Evolutionary conservation across 2,329 filamentous ascomycete species (phyloP).

Genomic region (Cytospora mali): DNA sequence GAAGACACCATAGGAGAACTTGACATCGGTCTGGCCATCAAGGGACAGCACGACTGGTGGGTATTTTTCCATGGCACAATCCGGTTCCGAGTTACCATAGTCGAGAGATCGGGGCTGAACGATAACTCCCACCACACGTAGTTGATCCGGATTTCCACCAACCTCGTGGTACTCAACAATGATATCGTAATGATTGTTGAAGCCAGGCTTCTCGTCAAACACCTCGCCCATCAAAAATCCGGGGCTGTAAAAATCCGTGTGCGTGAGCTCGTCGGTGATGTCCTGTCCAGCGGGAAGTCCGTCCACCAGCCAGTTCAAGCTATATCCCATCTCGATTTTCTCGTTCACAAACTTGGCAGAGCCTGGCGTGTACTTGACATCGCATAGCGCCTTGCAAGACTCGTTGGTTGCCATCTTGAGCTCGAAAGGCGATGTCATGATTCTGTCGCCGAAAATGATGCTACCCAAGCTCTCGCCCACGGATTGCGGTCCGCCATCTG

Average conservation of each 20-base stretch:
- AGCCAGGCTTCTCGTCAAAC: slow-evolving; percentile 57
- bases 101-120: slow-evolving; percentile 78
- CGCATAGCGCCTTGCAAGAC: slow-evolving; percentile 81
- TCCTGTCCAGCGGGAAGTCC: slow-evolving; percentile 88
- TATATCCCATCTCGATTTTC: slow-evolving; percentile 83
- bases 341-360: slow-evolving; percentile 79
- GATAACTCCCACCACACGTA: slow-evolving; percentile 87
- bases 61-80: slow-evolving; percentile 62
- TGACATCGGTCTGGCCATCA: slow-evolving; percentile 62
- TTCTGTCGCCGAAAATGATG: slow-evolving; percentile 95
- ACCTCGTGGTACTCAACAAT: slow-evolving; percentile 89
- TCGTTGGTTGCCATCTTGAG: slow-evolving; percentile 86
- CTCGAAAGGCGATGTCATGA: slow-evolving; percentile 94
- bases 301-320: slow-evolving; percentile 94
- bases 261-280: slow-evolving; percentile 74
- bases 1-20: slow-evolving; percentile 90
- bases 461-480: slow-evolving; percentile 90
- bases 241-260: slow-evolving; percentile 83
- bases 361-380: slow-evolving; percentile 62
- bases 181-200: slow-evolving; percentile 98
- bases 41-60: slow-evolving; percentile 65
- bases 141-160: slow-evolving; percentile 64
- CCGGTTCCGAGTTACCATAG: slow-evolving; percentile 58
- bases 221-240: slow-evolving; percentile 78
- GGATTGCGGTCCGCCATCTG: slow-evolving; percentile 73